Evolutionary conservation across 2,329 filamentous ascomycete genomes (phyloP).

Genomic region (Neocucurbitaria cava): DNA sequence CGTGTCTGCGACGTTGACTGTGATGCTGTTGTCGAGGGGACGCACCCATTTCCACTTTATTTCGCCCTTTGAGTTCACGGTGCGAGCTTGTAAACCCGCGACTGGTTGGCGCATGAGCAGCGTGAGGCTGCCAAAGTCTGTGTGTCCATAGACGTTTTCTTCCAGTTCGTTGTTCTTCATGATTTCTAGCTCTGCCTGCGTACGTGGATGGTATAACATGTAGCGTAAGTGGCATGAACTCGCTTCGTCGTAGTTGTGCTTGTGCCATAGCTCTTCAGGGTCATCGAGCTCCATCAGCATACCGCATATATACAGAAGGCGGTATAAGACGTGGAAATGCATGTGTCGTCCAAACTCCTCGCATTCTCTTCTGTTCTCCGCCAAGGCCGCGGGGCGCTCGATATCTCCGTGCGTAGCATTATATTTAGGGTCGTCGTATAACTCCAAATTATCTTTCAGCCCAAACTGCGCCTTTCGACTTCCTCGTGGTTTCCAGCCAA

Average conservation of each 20-base stretch:
- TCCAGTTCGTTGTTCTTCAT: constrained; percentile 6
- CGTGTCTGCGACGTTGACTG: constrained; percentile 49
- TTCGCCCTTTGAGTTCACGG: constrained; percentile 1
- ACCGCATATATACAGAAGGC: constrained; percentile 10
- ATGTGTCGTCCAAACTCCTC: constrained; percentile 13
- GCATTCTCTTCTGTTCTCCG: background rate
- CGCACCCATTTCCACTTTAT: constrained; percentile 47
- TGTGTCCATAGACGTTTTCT: constrained; percentile 53
- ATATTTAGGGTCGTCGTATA: constrained; percentile 17
- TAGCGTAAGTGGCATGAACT: constrained; percentile 14
- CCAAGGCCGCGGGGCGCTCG: background rate
- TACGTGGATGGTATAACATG: constrained; percentile 18
- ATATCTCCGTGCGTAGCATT: background rate
- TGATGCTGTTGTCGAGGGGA: constrained; percentile 44
- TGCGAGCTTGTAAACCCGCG: constrained; percentile 60
- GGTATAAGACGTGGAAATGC: constrained; percentile 14
- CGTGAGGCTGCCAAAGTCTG: constrained; percentile 62
- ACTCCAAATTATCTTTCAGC: constrained; percentile 13
- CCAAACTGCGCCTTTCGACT: constrained; percentile 3
- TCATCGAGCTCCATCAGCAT: constrained; percentile 16
- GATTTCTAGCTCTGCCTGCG: constrained; percentile 3
- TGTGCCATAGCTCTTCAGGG: constrained; percentile 7
- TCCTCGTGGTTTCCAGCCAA: constrained; percentile 16
- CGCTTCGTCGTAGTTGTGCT: constrained; percentile 10
- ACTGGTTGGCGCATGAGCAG: constrained; percentile 65